phyloP scores from a whole-genome alignment of 2,329 filamentous ascomycete species.

The Fusarium camptoceras region DNA sequence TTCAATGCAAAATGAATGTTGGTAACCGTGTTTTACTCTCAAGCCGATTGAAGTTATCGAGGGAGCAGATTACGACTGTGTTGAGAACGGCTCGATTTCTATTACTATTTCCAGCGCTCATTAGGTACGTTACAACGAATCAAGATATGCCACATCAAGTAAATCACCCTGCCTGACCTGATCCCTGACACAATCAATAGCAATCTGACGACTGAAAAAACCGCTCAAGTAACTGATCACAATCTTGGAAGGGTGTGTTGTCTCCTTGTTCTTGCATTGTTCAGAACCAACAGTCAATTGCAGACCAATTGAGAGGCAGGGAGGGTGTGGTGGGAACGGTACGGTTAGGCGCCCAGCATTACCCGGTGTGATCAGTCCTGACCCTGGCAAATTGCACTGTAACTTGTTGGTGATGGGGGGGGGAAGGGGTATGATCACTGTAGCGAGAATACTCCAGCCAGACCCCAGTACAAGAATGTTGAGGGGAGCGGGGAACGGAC shows the following conservation, averaged over 20 bases:
- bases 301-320: neutral
- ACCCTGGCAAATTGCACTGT: neutral
- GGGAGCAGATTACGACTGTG: neutral
- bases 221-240: neutral
- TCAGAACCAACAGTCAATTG: neutral
- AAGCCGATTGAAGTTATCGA: neutral
- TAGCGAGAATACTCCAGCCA: neutral
- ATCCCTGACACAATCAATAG: neutral
- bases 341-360: neutral
- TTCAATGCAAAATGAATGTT: neutral
- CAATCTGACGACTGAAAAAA: neutral
- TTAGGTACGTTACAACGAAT: neutral
- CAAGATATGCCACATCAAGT: neutral
- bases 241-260: neutral
- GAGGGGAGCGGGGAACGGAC: neutral
- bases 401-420: neutral
- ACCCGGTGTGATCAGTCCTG: neutral
- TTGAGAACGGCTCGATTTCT: neutral
- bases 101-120: neutral
- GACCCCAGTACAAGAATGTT: neutral
- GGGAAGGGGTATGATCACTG: neutral
- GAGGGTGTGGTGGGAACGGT: neutral
- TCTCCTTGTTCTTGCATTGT: neutral
- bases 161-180: neutral
- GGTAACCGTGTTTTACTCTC: too few relatives aligned